Percentiles rank a stretch among this genome's conserved stretches.
These are phyloP conservation scores for Anaeramoeba ignava DNA, from an alignment of 78 protist species.

Conservation along the genomic window DNA sequence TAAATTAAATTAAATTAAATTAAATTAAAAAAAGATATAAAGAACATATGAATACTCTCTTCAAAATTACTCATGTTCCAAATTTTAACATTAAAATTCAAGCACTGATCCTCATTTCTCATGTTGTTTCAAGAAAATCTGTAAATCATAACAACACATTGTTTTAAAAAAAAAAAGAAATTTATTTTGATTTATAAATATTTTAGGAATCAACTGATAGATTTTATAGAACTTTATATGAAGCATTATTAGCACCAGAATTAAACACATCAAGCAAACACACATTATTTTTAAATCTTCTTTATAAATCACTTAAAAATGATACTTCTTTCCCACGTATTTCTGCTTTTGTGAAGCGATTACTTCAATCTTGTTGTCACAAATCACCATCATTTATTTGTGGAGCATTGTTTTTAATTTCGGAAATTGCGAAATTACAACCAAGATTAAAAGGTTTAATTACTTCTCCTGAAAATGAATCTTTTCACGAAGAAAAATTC, in stretches of 20 bases:
- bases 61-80: background rate
- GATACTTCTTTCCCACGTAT: background rate
- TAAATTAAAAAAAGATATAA: background rate
- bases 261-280: background rate
- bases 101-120: background rate
- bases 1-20: background rate
- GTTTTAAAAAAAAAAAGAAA: background rate
- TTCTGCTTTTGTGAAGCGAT: background rate
- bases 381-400: background rate
- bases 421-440: background rate
- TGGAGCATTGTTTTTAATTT: background rate
- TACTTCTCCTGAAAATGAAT: background rate
- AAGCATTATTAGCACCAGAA: background rate
- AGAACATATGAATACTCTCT: background rate
- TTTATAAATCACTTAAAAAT: background rate
- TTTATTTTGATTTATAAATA: background rate
- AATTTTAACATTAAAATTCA: background rate
- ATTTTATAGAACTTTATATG: background rate
- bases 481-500: background rate
- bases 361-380: background rate
- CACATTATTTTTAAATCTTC: background rate
- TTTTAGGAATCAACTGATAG: background rate
- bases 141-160: background rate
- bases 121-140: background rate
- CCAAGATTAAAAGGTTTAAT: background rate